These are phyloP conservation scores for Bruguiera parviflora DNA, from an alignment of 345 rosid genomes.

Conservation along the genomic window DNA sequence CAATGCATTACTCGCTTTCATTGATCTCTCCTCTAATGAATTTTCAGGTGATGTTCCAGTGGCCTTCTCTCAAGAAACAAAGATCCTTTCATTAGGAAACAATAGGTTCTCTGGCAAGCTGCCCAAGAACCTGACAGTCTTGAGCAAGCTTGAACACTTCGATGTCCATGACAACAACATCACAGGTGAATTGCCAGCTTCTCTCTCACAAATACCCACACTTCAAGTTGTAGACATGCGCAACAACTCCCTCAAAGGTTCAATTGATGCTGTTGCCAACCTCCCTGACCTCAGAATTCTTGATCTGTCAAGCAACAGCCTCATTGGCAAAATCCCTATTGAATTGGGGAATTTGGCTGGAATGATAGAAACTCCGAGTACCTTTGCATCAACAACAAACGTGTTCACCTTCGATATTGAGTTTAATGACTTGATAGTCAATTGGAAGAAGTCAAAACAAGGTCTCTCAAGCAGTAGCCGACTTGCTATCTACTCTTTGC, in stretches of 20 bases:
- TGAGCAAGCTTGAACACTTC: slow-evolving; percentile 31
- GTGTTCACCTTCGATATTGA: slow-evolving; percentile 19
- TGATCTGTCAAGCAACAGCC: slow-evolving; percentile 32
- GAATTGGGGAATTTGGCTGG: slow-evolving; percentile 23
- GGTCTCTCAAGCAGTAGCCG: slow-evolving; percentile 28
- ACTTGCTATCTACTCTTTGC: slow-evolving; percentile 33
- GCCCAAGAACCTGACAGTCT: slow-evolving; percentile 23
- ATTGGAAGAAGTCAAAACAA: slow-evolving; percentile 29
- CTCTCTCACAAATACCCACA: slow-evolving; percentile 23
- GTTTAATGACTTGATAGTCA: slow-evolving; percentile 26
- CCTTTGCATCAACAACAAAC: slow-evolving; percentile 2
- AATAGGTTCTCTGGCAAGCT: slow-evolving; percentile 30
- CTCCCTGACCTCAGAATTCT: slow-evolving; percentile 31
- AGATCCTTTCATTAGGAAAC: slow-evolving; percentile 21
- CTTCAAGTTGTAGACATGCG: slow-evolving; percentile 29
- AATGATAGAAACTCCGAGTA: slow-evolving; percentile 26
- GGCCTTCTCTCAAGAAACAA: slow-evolving; percentile 21
- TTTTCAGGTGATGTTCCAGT: slow-evolving; percentile 34
- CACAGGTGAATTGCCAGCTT: slow-evolving; percentile 30
- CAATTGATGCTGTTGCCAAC: slow-evolving; percentile 15
- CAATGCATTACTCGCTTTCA: slow-evolving; percentile 18
- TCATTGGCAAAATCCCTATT: slow-evolving; percentile 23
- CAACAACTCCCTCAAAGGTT: slow-evolving; percentile 28
- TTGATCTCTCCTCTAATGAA: slow-evolving; percentile 33
- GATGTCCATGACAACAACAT: slow-evolving; percentile 35